These are phyloP conservation scores for Cicer yamashitae DNA, from an alignment of 306 rosid genomes.

Conservation along the genomic window DNA sequence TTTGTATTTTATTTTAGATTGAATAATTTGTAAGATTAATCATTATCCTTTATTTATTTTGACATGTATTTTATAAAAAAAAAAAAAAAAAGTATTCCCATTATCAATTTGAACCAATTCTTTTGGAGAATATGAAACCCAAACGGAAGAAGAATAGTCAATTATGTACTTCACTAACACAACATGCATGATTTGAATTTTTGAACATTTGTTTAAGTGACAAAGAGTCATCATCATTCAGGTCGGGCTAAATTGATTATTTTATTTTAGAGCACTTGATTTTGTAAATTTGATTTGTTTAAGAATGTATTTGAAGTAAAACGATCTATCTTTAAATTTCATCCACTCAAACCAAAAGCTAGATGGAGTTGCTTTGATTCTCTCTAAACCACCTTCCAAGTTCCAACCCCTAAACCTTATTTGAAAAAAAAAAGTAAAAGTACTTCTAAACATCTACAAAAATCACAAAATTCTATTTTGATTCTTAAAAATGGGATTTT, in stretches of 20 bases:
- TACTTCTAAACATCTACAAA: not conserved
- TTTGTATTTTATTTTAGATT: no score
- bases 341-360: constrained; percentile 5
- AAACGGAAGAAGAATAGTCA: no score
- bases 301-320: not conserved
- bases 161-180: not conserved
- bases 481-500: not conserved
- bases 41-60: not conserved
- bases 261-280: not conserved
- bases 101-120: not conserved
- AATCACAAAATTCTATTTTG: not conserved
- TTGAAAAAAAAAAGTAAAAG: not conserved
- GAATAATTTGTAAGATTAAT: no score
- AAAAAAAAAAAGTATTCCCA: not conserved
- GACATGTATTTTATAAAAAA: not conserved
- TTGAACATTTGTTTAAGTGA: not conserved
- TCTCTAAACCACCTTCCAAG: not conserved
- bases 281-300: not conserved
- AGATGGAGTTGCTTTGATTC: not conserved
- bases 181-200: not conserved
- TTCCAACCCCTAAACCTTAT: not conserved
- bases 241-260: not conserved
- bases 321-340: not conserved
- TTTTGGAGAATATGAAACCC: not conserved
- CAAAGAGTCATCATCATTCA: not conserved